Evolutionary conservation across 2,329 filamentous ascomycete genomes (phyloP).

Genomic region (Verticillium dahliae): DNA sequence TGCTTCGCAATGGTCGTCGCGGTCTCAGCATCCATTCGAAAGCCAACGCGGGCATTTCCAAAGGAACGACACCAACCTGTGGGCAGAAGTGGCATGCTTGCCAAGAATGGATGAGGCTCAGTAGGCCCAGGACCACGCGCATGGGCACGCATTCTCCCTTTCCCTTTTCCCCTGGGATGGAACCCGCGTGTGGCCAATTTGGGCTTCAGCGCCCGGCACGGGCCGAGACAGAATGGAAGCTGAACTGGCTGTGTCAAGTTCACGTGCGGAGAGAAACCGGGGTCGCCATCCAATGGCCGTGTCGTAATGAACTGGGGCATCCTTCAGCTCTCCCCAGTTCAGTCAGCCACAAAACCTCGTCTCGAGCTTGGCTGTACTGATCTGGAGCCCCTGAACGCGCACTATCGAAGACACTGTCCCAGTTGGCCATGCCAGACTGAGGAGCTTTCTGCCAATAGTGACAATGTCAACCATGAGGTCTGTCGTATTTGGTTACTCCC

Average conservation of each 20-base stretch:
- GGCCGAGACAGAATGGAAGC: not conserved
- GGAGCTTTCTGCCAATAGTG: not conserved
- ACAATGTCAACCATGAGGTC: not conserved
- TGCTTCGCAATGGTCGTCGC: constrained; percentile 38
- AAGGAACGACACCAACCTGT: constrained; percentile 54
- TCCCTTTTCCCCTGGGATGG: too few species aligned
- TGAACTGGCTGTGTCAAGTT: not conserved
- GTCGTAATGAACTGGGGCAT: not conserved
- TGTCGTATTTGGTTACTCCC: not conserved
- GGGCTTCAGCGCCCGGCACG: not conserved
- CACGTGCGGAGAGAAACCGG: not conserved
- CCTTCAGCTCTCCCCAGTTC: not conserved
- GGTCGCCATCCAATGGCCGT: not conserved
- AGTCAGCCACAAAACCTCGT: not conserved
- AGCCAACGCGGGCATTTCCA: constrained; percentile 61
- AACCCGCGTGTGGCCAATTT: too few species aligned
- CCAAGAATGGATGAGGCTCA: too few species aligned
- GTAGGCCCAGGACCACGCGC: too few species aligned
- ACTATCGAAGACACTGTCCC: not conserved
- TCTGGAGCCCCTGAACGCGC: not conserved
- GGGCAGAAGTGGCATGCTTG: too few species aligned
- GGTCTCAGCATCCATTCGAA: constrained; percentile 64
- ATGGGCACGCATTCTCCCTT: too few species aligned
- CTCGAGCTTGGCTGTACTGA: not conserved
- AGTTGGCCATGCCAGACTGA: not conserved